A percentile compares a stretch with the other conserved stretches of the same genome.
Evolutionary conservation across 331 rosid species (phyloP).

Genomic region (Telfairia occidentalis): DNA sequence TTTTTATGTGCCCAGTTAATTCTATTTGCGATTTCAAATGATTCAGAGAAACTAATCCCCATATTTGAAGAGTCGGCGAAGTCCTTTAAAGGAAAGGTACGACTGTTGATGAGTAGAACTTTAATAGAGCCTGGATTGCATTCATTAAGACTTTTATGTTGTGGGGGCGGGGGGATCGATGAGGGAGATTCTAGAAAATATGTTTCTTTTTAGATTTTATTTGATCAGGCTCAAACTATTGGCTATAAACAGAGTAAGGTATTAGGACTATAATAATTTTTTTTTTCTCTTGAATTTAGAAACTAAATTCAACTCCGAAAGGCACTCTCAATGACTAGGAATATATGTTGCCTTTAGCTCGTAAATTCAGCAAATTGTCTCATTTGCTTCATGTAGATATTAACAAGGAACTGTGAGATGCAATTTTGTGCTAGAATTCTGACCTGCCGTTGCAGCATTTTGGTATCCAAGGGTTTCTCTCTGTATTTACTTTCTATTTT

Average conservation of each 20-base stretch:
- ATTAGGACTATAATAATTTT: background rate
- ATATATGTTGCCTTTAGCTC: background rate
- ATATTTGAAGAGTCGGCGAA: slow-evolving; percentile 66
- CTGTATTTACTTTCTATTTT: background rate
- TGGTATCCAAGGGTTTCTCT: background rate
- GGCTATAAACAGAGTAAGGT: background rate
- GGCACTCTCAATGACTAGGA: background rate
- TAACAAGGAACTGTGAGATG: background rate
- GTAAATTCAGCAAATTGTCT: background rate
- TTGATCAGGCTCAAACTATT: background rate
- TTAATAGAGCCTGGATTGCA: background rate
- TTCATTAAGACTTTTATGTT: background rate
- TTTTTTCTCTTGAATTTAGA: background rate
- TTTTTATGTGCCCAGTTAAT: slow-evolving; percentile 41
- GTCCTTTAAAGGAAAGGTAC: slow-evolving; percentile 85
- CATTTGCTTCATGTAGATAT: background rate
- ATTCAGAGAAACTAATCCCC: slow-evolving; percentile 58
- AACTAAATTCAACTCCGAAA: background rate
- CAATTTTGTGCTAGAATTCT: background rate
- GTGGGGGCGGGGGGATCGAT: background rate
- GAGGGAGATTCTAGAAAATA: background rate
- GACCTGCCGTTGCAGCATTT: background rate
- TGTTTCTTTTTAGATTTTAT: background rate
- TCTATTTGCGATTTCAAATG: slow-evolving; percentile 61
- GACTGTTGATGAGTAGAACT: background rate